Base-by-base conservation (phyloP, 129 eudicot genomes). In the Lonicera japonica region DNA sequence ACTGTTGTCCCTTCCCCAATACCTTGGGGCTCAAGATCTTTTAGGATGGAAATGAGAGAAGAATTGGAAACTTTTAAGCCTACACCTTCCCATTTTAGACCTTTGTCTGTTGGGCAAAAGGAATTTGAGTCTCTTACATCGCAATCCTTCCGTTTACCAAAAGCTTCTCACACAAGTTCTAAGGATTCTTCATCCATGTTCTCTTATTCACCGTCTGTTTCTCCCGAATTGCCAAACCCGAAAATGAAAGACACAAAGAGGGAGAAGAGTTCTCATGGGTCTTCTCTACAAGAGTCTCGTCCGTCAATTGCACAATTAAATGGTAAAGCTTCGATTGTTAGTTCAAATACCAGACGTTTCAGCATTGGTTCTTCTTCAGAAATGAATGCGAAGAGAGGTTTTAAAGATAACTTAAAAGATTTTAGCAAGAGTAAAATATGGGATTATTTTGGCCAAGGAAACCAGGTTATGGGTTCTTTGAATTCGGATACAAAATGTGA, bases 21-120 rank as follows among this genome's bases (percentile, higher is more conserved):
- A 23, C 72, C 78, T 9, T 58, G 83, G 86, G 71, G 78, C 39
- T 72, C 86, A 1, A 74, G 80, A 63, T 81, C 87, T n/a, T 58
- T 46, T 69, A 83, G 81, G 74, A 63, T 64, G 75, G 85, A 70
- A 67, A 24, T 65, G 58, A 66, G 38, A 55, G 82, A 66, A n/a
- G 81, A 70, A 55, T 21, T 23, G 66, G 25, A 61, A 51, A 45
- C 18, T 50, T 1, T 14, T 4, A 60, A 71, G 54, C 57, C 53
- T 7, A 29, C 36, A 1, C 9, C 62, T 66, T 58, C 75, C 7
- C 66, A 56, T 72, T 22, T 15, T 62, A 73, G 75, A 78, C 70
- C 80, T 47, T 58, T 19, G 56, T 77, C 82, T 22, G 79, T 43
- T 53, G 88, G 80, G 52, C 72, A 64, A 58, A 45, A 54, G 64